Percentiles rank a stretch among this genome's conserved stretches.
Evolutionary conservation across 1,139 yeast genomes (phyloP).

Genomic region (Candida gigantensis): DNA sequence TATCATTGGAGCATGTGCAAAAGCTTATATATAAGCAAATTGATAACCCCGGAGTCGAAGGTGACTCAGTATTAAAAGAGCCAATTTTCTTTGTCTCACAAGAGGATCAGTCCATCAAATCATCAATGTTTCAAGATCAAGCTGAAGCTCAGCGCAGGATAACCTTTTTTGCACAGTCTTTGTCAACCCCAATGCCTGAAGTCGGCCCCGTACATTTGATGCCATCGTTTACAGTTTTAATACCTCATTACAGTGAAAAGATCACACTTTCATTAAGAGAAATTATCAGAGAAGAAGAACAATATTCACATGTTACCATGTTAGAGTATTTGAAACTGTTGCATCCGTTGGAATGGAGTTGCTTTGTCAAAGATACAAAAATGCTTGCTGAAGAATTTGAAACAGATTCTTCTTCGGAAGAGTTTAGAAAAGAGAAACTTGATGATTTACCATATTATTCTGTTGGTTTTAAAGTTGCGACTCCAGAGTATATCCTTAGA

Average conservation of each 20-base stretch:
- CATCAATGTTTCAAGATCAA: slow-evolving; percentile 34
- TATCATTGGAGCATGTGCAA: slow-evolving; percentile 52
- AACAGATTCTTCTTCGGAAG: slow-evolving; percentile 28
- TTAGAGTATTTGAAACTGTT: slow-evolving; percentile 53
- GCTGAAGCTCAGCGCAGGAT: slow-evolving; percentile 54
- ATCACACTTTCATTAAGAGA: slow-evolving; percentile 49
- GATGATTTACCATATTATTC: slow-evolving; percentile 50
- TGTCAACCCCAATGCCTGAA: slow-evolving; percentile 55
- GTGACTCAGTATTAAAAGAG: slow-evolving; percentile 34
- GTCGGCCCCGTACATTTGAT: slow-evolving; percentile 41
- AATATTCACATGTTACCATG: slow-evolving; percentile 50
- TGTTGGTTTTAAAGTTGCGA: slow-evolving; percentile 54
- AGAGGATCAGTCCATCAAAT: slow-evolving; percentile 46
- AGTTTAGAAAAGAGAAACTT: slow-evolving; percentile 19
- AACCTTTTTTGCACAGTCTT: slow-evolving; percentile 56
- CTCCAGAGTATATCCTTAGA: slow-evolving; percentile 53
- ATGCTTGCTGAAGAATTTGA: slow-evolving; percentile 48
- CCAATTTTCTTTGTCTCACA: slow-evolving; percentile 53
- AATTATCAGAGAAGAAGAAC: slow-evolving; percentile 48
- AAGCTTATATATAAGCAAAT: slow-evolving; percentile 46
- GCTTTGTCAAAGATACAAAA: slow-evolving; percentile 53
- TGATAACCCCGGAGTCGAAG: slow-evolving; percentile 25
- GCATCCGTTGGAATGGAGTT: slow-evolving; percentile 53
- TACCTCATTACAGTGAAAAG: slow-evolving; percentile 55
- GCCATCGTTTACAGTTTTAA: slow-evolving; percentile 53